Evolutionary conservation across 73 alveolate species (phyloP).

Genomic region (Paramecium bursaria): DNA sequence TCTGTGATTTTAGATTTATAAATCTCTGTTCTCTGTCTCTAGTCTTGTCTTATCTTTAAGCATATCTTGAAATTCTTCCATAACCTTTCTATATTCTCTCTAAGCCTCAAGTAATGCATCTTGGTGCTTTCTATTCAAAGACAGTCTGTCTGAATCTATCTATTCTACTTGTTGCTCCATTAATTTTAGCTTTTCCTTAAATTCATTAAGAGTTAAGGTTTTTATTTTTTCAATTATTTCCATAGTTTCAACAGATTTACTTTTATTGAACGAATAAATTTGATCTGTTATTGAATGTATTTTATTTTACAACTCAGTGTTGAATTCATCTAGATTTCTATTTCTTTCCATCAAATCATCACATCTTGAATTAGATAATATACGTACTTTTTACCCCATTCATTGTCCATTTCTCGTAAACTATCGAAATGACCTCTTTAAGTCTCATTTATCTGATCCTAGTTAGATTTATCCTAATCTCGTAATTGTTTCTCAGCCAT

Average conservation of each 20-base stretch:
- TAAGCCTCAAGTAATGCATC: slow-evolving; percentile 11
- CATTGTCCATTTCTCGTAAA: slow-evolving; percentile 45
- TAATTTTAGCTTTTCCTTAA: slow-evolving; percentile 21
- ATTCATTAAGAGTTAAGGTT: slow-evolving; percentile 1
- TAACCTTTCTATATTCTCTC: neutral
- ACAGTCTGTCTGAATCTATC: slow-evolving; percentile 46
- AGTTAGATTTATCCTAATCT: neutral
- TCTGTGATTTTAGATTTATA: slow-evolving; percentile 12
- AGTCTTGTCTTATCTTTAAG: slow-evolving; percentile 3
- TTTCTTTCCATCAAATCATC: slow-evolving; percentile 58
- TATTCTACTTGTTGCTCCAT: slow-evolving; percentile 49
- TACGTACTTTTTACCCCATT: slow-evolving; percentile 49
- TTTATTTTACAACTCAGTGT: neutral
- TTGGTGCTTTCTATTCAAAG: neutral
- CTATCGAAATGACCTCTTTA: slow-evolving; percentile 46
- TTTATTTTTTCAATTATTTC: slow-evolving; percentile 47
- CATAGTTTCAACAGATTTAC: slow-evolving; percentile 26
- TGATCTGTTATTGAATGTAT: slow-evolving; percentile 14
- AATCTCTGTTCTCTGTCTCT: slow-evolving; percentile 21
- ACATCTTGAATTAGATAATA: too few species aligned
- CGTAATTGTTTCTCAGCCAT: slow-evolving; percentile 8
- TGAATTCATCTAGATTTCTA: slow-evolving; percentile 49
- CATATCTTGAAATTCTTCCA: slow-evolving; percentile 37
- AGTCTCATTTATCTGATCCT: slow-evolving; percentile 26
- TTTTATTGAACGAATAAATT: slow-evolving; percentile 24